phyloP scores from a whole-genome alignment of 192 early-diverging fungal species.

The Backusella mclennaniae region DNA sequence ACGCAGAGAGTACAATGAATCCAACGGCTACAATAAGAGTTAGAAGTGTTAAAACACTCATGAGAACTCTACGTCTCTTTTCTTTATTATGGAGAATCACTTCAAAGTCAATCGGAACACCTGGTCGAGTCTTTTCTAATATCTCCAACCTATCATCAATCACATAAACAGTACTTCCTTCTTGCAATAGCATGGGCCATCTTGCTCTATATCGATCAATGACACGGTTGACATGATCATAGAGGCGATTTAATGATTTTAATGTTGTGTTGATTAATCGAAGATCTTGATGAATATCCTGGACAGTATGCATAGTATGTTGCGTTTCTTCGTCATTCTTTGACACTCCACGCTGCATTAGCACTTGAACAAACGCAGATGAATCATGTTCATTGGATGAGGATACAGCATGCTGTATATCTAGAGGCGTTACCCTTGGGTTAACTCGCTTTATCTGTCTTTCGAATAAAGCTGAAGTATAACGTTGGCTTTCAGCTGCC shows the following conservation, averaged over 20 bases:
- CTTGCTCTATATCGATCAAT: not conserved
- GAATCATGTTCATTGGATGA: not conserved
- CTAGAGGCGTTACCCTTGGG: not conserved
- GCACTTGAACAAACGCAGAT: constrained; percentile 6
- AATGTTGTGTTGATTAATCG: not conserved
- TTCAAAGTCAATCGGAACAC: not conserved
- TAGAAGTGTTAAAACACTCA: not conserved
- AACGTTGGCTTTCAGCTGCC: not conserved
- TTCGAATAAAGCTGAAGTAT: not conserved
- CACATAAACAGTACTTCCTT: not conserved
- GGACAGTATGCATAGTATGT: not conserved
- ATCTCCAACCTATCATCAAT: not conserved
- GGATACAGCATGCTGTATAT: not conserved
- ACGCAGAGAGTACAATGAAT: not conserved
- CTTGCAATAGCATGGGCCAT: not conserved
- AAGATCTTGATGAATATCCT: constrained; percentile 2
- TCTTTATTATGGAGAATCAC: not conserved
- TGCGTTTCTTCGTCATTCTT: not conserved
- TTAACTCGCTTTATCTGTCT: not conserved
- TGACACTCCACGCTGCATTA: not conserved
- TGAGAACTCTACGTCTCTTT: not conserved
- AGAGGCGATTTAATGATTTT: not conserved
- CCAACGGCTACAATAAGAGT: not conserved
- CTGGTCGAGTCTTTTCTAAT: not conserved
- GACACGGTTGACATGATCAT: not conserved